A percentile compares a stretch with the other conserved stretches of the same genome.
Evolutionary conservation across 768 basidiomycete species (phyloP).

Genomic region (Leucosporidium scottii): DNA sequence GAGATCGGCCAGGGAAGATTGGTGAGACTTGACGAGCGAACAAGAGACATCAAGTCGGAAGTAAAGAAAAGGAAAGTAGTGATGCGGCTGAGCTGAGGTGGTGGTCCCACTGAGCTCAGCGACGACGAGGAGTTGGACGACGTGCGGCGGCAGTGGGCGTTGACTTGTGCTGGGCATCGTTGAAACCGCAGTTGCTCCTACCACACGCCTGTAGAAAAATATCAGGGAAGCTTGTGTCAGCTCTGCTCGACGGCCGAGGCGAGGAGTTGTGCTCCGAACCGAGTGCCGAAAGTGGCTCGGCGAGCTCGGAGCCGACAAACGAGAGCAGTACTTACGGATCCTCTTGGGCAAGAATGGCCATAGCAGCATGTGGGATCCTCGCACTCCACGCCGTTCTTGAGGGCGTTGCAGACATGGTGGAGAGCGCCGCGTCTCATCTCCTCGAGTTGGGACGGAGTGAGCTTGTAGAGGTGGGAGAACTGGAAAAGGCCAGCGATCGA

Average conservation of each 20-base stretch:
- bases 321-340: background rate
- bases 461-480: constrained; percentile 26
- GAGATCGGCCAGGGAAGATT: too few species aligned
- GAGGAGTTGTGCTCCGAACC: too few species aligned
- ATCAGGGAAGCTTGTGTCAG: background rate
- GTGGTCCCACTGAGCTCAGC: too few species aligned
- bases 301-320: too few species aligned
- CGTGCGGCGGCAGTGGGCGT: too few species aligned
- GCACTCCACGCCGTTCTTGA: constrained; percentile 23
- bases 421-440: constrained; percentile 30
- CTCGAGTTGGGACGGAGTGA: constrained; percentile 14
- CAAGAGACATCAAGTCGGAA: too few species aligned
- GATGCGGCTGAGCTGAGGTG: too few species aligned
- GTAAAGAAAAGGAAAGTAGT: too few species aligned
- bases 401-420: constrained; percentile 28
- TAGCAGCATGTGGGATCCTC: constrained; percentile 14
- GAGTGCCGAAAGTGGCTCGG: too few species aligned
- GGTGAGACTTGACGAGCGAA: too few species aligned
- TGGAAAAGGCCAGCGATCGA: constrained; percentile 13
- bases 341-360: constrained; percentile 26
- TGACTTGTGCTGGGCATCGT: constrained; percentile 12
- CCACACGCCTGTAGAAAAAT: constrained; percentile 8
- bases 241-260: background rate
- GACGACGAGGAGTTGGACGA: too few species aligned
- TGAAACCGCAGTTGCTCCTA: constrained; percentile 23